Percentiles rank a stretch among this genome's conserved stretches.
These are phyloP conservation scores for Trametes cubensis DNA, from an alignment of 768 basidiomycete species.

Conservation along the genomic window DNA sequence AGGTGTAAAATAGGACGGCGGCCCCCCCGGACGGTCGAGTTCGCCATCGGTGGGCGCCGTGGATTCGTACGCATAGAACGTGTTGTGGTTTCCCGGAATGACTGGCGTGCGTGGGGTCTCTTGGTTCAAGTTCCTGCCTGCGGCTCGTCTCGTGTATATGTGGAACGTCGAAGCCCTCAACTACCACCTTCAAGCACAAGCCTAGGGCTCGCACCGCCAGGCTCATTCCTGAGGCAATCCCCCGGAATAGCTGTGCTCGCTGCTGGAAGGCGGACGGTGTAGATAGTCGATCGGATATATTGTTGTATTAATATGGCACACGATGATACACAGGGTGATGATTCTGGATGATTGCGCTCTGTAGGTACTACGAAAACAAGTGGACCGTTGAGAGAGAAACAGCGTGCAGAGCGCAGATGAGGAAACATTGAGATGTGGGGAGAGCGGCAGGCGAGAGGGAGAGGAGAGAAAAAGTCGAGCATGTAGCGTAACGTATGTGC, in stretches of 20 bases:
- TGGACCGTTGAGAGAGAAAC: constrained; percentile 6
- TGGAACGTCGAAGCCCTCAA: neutral
- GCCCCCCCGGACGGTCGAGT: neutral
- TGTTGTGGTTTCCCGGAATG: neutral
- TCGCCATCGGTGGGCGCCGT: neutral
- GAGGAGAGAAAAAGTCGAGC: constrained; percentile 1
- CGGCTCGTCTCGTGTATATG: constrained; percentile 8
- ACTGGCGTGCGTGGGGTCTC: neutral
- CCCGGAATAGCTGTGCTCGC: neutral
- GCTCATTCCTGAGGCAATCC: neutral
- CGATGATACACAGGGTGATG: constrained; percentile 23
- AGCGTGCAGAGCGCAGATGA: constrained; percentile 15
- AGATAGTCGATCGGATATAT: constrained; percentile 15
- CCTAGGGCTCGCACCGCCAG: neutral
- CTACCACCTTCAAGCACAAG: neutral
- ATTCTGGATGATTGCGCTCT: constrained; percentile 16
- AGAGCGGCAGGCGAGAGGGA: neutral
- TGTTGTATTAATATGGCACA: constrained; percentile 26
- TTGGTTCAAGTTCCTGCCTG: neutral
- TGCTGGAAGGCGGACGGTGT: constrained; percentile 4
- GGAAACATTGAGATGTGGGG: constrained; percentile 14
- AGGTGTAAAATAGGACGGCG: constrained; percentile 20
- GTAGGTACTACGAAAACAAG: constrained; percentile 26
- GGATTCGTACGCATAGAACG: constrained; percentile 4
- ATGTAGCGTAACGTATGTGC: constrained; percentile 16